phyloP scores from a whole-genome alignment of 768 basidiomycete species.

The Amanita rubescens region DNA sequence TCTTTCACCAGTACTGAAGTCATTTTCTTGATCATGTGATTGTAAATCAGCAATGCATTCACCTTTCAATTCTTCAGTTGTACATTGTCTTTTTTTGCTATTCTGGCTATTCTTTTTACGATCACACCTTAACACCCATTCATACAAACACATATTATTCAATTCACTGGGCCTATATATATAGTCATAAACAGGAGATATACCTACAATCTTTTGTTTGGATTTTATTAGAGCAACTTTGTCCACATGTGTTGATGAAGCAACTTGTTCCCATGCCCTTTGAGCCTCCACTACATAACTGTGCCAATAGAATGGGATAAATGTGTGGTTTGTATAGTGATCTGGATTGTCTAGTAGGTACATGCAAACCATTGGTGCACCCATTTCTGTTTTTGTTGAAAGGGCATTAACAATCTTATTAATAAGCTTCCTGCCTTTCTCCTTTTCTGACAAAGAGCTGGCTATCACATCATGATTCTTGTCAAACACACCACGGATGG shows the following conservation, averaged over 20 bases:
- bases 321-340: constrained; percentile 23
- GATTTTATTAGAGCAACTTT: constrained; percentile 14
- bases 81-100: constrained; percentile 10
- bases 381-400: too few species aligned
- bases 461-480: constrained; percentile 19
- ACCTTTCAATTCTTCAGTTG: too few species aligned
- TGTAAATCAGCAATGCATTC: too few species aligned
- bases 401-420: too few species aligned
- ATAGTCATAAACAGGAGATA: constrained; percentile 28
- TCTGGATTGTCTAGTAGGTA: constrained; percentile 28
- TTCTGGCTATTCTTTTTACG: too few species aligned
- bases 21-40: too few species aligned
- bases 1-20: too few species aligned
- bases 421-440: constrained; percentile 24
- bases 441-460: constrained; percentile 7
- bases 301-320: too few species aligned
- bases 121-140: too few species aligned
- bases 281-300: constrained; percentile 20
- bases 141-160: too few species aligned
- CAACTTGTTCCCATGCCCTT: constrained; percentile 13
- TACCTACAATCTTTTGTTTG: constrained; percentile 9
- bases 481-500: constrained; percentile 17
- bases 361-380: constrained; percentile 22
- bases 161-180: constrained; percentile 16
- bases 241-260: too few species aligned